These are phyloP conservation scores for Spergularia bocconei DNA, from an alignment of 148 eudicot genomes.

Conservation along the genomic window DNA sequence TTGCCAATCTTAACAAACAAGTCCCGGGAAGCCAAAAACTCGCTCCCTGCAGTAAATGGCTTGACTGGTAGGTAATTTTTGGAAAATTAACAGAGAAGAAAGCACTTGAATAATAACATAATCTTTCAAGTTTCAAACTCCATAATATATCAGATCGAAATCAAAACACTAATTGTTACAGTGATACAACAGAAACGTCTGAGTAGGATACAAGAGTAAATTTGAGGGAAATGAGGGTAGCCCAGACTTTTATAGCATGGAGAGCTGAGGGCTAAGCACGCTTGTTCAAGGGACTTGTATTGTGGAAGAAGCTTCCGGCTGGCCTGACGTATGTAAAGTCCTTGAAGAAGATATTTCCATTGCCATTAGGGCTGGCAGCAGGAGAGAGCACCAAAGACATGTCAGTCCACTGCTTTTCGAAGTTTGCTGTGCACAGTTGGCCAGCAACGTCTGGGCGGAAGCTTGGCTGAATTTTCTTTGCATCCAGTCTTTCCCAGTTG, in stretches of 20 bases:
- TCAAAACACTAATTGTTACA: no score
- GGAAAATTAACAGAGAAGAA: no score
- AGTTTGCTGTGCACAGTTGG: slow-evolving; percentile 71
- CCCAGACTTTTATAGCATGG: neutral
- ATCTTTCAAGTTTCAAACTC: no score
- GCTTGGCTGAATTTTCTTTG: slow-evolving; percentile 60
- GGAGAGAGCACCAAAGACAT: slow-evolving; percentile 77
- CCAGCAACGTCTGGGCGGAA: slow-evolving; percentile 75
- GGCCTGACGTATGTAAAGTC: slow-evolving; percentile 80
- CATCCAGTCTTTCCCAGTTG: slow-evolving; percentile 80
- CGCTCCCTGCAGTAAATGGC: no score
- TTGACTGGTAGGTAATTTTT: no score
- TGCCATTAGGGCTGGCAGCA: slow-evolving; percentile 65
- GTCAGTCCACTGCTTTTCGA: slow-evolving; percentile 72
- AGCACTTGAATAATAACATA: no score
- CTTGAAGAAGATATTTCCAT: slow-evolving; percentile 57
- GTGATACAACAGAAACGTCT: no score
- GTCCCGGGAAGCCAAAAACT: no score
- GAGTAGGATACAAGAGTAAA: no score
- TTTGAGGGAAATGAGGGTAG: no score
- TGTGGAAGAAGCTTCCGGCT: slow-evolving; percentile 48
- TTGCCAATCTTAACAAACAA: no score
- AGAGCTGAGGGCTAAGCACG: slow-evolving; percentile 6
- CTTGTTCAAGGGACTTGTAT: slow-evolving; percentile 39
- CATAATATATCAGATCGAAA: no score